phyloP scores from a whole-genome alignment of 768 basidiomycete species.

The Mycena capillaripes region DNA sequence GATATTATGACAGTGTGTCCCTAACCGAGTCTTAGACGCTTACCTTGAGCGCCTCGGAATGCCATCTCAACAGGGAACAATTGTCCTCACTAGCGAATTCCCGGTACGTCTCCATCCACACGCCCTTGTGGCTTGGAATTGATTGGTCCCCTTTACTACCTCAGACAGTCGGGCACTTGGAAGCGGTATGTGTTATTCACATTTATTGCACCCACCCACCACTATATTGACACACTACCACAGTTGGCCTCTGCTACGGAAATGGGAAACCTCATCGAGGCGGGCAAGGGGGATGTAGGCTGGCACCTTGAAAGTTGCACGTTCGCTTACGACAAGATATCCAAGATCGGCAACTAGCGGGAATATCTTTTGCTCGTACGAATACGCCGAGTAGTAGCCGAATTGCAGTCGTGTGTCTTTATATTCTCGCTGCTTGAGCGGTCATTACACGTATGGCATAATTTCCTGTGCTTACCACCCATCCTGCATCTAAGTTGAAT shows the following conservation, averaged over 20 bases:
- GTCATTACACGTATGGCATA: no score
- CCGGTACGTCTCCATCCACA: not conserved
- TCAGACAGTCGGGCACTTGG: not conserved
- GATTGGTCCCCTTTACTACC: not conserved
- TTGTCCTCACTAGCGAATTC: not conserved
- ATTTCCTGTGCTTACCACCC: no score
- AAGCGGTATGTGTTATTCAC: not conserved
- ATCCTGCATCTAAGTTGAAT: no score
- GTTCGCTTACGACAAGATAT: not conserved
- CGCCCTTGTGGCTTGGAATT: not conserved
- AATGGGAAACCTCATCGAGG: not conserved
- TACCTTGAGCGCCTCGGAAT: conserved; percentile 6
- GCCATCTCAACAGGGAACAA: not conserved
- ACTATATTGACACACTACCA: not conserved
- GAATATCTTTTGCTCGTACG: no score
- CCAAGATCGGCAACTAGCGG: not conserved
- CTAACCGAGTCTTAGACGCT: not conserved
- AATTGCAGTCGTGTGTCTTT: no score
- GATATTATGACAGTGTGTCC: not conserved
- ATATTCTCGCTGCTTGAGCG: no score
- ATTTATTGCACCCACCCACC: not conserved
- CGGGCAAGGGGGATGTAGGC: not conserved
- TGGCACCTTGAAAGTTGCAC: not conserved
- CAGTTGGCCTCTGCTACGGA: no score
- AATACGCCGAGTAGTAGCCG: no score